Percentiles rank a stretch among this genome's conserved stretches.
These are phyloP conservation scores for Epichloe coenophiala DNA, from an alignment of 2,329 filamentous ascomycete genomes.

Conservation along the genomic window DNA sequence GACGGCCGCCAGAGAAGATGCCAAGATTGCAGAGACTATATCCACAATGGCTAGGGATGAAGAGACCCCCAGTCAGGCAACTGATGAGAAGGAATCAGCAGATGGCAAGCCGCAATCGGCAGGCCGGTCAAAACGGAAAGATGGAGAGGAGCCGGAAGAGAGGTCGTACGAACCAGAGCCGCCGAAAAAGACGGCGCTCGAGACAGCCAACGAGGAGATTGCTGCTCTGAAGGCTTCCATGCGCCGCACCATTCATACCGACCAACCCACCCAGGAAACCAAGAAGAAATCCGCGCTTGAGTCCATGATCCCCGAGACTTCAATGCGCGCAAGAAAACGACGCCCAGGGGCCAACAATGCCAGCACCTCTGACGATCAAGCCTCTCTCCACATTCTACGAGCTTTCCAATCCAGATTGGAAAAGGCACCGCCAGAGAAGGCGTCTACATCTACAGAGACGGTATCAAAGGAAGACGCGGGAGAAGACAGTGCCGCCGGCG, in stretches of 20 bases:
- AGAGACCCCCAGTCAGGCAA: not conserved
- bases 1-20: slow-evolving; percentile 16
- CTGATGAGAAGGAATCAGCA: not conserved
- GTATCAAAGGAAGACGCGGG: slow-evolving; percentile 21
- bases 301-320: slow-evolving; percentile 59
- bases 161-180: slow-evolving; percentile 14
- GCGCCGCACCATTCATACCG: slow-evolving; percentile 47
- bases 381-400: slow-evolving; percentile 57
- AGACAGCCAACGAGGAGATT: slow-evolving; percentile 67
- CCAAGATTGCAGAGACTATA: slow-evolving; percentile 9
- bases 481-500: slow-evolving; percentile 7
- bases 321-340: slow-evolving; percentile 57
- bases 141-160: slow-evolving; percentile 9
- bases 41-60: slow-evolving; percentile 5
- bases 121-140: not conserved
- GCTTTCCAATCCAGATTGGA: slow-evolving; percentile 72
- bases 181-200: slow-evolving; percentile 40
- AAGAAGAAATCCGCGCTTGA: slow-evolving; percentile 55
- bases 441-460: slow-evolving; percentile 21
- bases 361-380: slow-evolving; percentile 43
- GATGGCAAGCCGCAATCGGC: not conserved
- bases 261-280: slow-evolving; percentile 34
- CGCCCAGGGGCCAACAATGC: slow-evolving; percentile 41
- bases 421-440: slow-evolving; percentile 30
- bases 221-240: slow-evolving; percentile 70